Evolutionary conservation across 768 basidiomycete genomes (phyloP), one percentile per base, ranked within the genome.

Genomic region (Tulasnella sp.): DNA sequence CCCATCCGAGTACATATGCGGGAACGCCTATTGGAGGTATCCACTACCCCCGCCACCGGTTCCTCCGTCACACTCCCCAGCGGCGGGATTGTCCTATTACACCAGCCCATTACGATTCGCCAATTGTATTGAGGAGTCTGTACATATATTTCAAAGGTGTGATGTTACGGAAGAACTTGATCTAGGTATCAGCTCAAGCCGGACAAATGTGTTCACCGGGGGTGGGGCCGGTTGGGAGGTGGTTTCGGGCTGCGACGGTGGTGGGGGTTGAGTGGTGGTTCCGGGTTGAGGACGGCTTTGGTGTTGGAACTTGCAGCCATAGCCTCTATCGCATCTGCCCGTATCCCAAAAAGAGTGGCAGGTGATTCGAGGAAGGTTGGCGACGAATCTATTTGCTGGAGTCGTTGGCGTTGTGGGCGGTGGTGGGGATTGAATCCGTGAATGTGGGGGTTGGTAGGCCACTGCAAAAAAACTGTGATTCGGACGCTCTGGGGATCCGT

Each of bases 191-290:
- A 2, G 2, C 14, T 46, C 44, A 46, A 42, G 6, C 12, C 42
- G 42, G 42, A 80, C 74, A 82, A 84, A 78, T 60, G 72, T 72
- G 80, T 50, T 46, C 16, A 2, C 44, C 14, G 44, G 6, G 9
- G 50, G 24, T 0, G 50, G 22, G 22, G 20, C 22, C 6, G 50
- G 24, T 24, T n/a, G 50, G 24, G 50, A 24, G 50, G 9, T 6
- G 24, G 20, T n/a, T 24, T 54, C 2, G 22, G 50, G 50, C 50
- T 54, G 50, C 50, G 50, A 54, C 50, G n/a, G n/a, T n/a, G n/a
- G n/a, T n/a, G n/a, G n/a, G n/a, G n/a, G n/a, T n/a, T n/a, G n/a
- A n/a, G n/a, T n/a, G n/a, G n/a, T n/a, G n/a, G n/a, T n/a, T n/a
- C n/a, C n/a, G n/a, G 18, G 20, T n/a, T 54, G 50, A 54, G 50